Base-by-base conservation (phyloP, 1,139 yeast species). In the Kodamaea alishanica region DNA sequence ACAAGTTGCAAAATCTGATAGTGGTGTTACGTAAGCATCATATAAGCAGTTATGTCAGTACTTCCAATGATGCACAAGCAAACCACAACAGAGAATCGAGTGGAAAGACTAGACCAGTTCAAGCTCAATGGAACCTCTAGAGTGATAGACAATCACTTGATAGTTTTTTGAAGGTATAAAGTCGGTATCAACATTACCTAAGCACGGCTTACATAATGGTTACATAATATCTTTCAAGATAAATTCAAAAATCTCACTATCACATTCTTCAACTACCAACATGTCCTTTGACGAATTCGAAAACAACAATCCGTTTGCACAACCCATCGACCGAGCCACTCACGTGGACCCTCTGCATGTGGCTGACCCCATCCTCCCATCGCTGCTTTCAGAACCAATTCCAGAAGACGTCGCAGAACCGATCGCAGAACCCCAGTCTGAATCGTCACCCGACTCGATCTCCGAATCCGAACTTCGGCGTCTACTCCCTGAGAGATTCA, bases 291-390 rank as follows among this genome's bases (percentile, higher is more conserved):
- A 84, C 45, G 86, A 79, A 44, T 79, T 79, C 45, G 77, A 71
- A 43, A 79, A 80, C 49, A 81, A 81, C 61, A 81, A 79, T 52
- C 87, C 86, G 3, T 80, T 80, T 56, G 66, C 71, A 5, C 67
- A 61, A 39, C 72, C 71, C 2, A 45, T 46, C 7, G 54, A 44
- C 5, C 40, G 40, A n/a, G 36, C 28, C 12, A 30, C 8, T 15
- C 20, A 15, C 20, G 20, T 15, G 20, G 20, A 15, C 20, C 20
- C 20, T 3, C 20, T 15, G 20, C 20, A 15, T 15, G 20, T 15
- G 20, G 20, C 20, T 15, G 20, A 15, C 20, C 26, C 27, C 20
- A 26, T 12, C 30, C 24, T 30, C 8, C 34, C 32, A 9, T 8
- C 24, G 2, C 6, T 15, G 15, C 20, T 28, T 24, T 28, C 35